These are phyloP conservation scores for Candida xyloterini DNA, from an alignment of 805 yeast genomes.

Conservation along the genomic window DNA sequence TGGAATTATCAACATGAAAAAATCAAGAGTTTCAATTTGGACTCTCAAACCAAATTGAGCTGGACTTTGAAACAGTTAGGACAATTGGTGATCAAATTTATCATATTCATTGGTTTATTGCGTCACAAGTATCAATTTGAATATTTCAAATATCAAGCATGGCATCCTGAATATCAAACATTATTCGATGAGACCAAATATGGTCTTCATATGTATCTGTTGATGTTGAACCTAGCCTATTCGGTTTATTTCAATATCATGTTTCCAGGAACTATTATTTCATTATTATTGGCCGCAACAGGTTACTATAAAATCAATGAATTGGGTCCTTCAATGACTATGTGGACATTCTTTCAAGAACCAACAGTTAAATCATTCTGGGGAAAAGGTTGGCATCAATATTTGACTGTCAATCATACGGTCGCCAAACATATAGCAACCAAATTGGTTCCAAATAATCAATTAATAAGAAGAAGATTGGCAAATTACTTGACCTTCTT, in stretches of 20 bases:
- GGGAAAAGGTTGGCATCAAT: slow-evolving; percentile 14
- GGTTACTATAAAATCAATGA: slow-evolving; percentile 1
- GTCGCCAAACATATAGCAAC: slow-evolving; percentile 2
- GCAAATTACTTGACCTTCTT: slow-evolving; percentile 3
- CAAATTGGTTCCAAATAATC: neutral
- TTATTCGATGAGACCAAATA: neutral
- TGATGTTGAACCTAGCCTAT: neutral
- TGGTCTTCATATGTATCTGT: neutral
- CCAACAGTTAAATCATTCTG: slow-evolving; percentile 6
- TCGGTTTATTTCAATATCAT: neutral
- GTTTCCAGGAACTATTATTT: no score
- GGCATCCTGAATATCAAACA: slow-evolving; percentile 5
- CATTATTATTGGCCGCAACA: neutral
- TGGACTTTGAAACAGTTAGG: no score
- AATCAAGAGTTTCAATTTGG: neutral
- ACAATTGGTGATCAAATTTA: no score
- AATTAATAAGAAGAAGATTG: neutral
- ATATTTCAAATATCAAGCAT: neutral
- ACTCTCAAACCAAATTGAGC: no score
- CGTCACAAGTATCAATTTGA: neutral
- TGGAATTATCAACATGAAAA: slow-evolving; percentile 7
- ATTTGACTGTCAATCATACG: neutral
- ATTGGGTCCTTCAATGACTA: slow-evolving; percentile 3
- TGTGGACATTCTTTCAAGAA: neutral
- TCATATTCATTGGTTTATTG: no score